Base-by-base conservation (phyloP, 2,329 filamentous ascomycete genomes). In the Claviceps maximensis region DNA sequence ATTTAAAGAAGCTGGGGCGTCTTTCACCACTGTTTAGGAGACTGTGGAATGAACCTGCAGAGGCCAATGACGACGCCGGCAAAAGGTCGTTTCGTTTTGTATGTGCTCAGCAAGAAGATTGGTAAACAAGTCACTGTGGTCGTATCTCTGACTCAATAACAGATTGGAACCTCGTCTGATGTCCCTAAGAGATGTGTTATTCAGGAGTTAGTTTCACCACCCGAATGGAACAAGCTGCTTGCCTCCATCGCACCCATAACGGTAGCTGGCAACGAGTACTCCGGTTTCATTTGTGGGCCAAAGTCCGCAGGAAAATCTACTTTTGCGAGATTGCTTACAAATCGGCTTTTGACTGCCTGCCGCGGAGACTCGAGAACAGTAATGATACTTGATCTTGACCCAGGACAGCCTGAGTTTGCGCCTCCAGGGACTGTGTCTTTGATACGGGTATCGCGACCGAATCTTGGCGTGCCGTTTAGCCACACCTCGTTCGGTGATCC, bases 271-370 rank as follows among this genome's bases (percentile, higher is more conserved):
- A 63, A 61, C 15, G 63, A 66, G 47, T 65, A 65, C 2, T 69
- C 71, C 2, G 71, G 80, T 7, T 71, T 89, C 56, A 70, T 88
- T 2, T 83, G 83, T 49, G 86, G 86, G 0, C 79, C 83, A 0
- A 86, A 88, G 57, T 82, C 79, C 0, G 80, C 85, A 2, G 86
- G 86, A 2, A 90, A 90, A 62, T 89, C 86, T 1, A 89, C 84
- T 0, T 86, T 89, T 63, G 77, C 79, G 13, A 79, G 78, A 48
- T 65, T 88, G 4, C 69, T 90, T 2, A 68, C 76, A 9, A 90
- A 90, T 61, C 76, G 79, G 12, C 68, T 87, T 9, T 66, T 87
- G n/a, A 84, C 80, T 3, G 57, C 47, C 2, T 59, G 59, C 9
- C 21, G 46, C 61, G 59, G 58, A 21, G 54, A 53, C 19, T 17